Evolutionary conservation across 2,329 filamentous ascomycete species (phyloP).

Genomic region (Phyllosticta paracitricarpa): DNA sequence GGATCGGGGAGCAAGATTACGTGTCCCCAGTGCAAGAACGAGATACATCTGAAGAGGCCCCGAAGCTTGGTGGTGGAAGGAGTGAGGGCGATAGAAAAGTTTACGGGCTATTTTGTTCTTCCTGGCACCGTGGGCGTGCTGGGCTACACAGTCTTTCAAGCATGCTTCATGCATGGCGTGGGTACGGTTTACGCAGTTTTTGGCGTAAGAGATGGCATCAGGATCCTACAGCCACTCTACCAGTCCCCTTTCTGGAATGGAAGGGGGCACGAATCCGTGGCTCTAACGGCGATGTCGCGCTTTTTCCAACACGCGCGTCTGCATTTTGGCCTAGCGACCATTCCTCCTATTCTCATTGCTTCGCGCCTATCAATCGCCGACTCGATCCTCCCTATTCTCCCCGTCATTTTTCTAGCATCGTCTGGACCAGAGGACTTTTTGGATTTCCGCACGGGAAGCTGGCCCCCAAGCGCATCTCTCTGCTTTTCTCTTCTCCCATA

Average conservation of each 20-base stretch:
- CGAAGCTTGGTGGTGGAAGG: constrained; percentile 62
- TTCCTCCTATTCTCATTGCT: constrained; percentile 58
- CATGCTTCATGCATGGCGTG: constrained; percentile 47
- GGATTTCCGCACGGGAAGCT: constrained; percentile 41
- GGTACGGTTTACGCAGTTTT: constrained; percentile 58
- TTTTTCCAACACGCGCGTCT: constrained; percentile 38
- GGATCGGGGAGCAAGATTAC: constrained; percentile 46
- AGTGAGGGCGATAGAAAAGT: constrained; percentile 48
- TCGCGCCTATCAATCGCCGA: constrained; percentile 51
- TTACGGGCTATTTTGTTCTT: constrained; percentile 50
- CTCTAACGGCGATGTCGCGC: constrained; percentile 21
- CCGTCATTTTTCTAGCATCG: constrained; percentile 50
- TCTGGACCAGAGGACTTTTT: constrained; percentile 36
- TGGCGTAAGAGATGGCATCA: constrained; percentile 49
- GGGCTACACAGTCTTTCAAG: constrained; percentile 35
- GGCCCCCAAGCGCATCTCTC: constrained; percentile 57
- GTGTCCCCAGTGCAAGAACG: constrained; percentile 83
- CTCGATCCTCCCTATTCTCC: constrained; percentile 51
- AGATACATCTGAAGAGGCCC: constrained; percentile 66
- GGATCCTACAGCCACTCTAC: constrained; percentile 40
- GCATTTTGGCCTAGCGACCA: constrained; percentile 53
- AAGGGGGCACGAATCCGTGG: constrained; percentile 19
- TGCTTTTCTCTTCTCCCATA: constrained; percentile 59
- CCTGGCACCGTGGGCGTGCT: constrained; percentile 51
- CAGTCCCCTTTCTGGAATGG: constrained; percentile 23